phyloP scores from a whole-genome alignment of 345 rosid genomes.

The Cardamine resedifolia region DNA sequence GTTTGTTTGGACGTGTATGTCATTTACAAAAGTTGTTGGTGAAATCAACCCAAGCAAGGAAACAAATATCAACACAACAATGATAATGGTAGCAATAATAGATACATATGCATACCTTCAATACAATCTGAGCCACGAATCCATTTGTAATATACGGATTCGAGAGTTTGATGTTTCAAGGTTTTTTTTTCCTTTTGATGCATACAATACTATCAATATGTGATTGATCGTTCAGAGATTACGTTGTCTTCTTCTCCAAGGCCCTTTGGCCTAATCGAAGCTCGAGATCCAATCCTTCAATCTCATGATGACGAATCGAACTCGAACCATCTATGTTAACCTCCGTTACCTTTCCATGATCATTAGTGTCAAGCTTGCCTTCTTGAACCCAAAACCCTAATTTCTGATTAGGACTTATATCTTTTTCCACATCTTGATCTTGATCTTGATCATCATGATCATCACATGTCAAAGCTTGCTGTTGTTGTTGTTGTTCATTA shows the following conservation, averaged over 20 bases:
- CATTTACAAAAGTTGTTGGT: slow-evolving; percentile 27
- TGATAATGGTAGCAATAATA: slow-evolving; percentile 14
- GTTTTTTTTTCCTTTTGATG: slow-evolving; percentile 1
- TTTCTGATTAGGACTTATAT: slow-evolving; percentile 5
- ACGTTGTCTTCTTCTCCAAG: slow-evolving; percentile 28
- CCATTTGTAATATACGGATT: slow-evolving; percentile 35
- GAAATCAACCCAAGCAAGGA: slow-evolving; percentile 23
- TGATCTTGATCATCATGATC: slow-evolving; percentile 6
- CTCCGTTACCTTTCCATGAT: slow-evolving; percentile 7
- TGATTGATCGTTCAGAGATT: slow-evolving; percentile 1
- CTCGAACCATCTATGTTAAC: slow-evolving; percentile 24
- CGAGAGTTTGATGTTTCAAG: slow-evolving; percentile 8
- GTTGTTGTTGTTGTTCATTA: slow-evolving; percentile 17
- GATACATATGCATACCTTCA: slow-evolving; percentile 30
- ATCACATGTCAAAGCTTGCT: slow-evolving; percentile 22
- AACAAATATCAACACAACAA: slow-evolving; percentile 12
- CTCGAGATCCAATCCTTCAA: slow-evolving; percentile 38
- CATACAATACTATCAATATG: slow-evolving; percentile 22
- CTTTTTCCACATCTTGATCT: slow-evolving; percentile 11
- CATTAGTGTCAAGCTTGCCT: slow-evolving; percentile 9
- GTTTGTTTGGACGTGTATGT: slow-evolving; percentile 30
- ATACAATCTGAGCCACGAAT: slow-evolving; percentile 18
- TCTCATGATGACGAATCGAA: slow-evolving; percentile 23
- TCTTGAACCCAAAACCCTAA: slow-evolving; percentile 30
- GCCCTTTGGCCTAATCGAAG: slow-evolving; percentile 40